Evolutionary conservation across 2,329 filamentous ascomycete species (phyloP).

Genomic region (Teratosphaeria destructans): DNA sequence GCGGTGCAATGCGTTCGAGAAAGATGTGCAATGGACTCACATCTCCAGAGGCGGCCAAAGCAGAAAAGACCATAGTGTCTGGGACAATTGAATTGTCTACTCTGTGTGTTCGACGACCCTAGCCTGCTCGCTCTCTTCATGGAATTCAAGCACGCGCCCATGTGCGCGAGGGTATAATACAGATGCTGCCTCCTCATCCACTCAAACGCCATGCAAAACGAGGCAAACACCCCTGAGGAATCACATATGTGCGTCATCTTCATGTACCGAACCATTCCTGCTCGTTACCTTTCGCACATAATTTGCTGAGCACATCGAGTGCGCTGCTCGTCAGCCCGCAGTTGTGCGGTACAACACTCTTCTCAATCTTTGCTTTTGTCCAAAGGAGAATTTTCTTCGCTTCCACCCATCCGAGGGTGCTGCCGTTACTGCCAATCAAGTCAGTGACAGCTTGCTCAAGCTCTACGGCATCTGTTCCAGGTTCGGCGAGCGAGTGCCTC

Average conservation of each 20-base stretch:
- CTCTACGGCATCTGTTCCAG: constrained; percentile 1
- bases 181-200: too few relatives aligned
- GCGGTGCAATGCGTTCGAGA: background rate
- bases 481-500: constrained; percentile 3
- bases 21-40: background rate
- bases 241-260: background rate
- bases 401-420: constrained; percentile 6
- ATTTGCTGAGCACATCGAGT: constrained; percentile 18
- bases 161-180: too few relatives aligned
- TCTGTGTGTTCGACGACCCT: too few relatives aligned
- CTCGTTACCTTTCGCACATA: constrained; percentile 16
- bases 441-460: constrained; percentile 8
- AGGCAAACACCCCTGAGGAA: too few relatives aligned
- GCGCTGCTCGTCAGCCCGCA: constrained; percentile 17
- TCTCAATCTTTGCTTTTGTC: constrained; percentile 16
- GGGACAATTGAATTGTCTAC: too few relatives aligned
- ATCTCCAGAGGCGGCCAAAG: too few relatives aligned
- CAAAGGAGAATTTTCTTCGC: constrained; percentile 14
- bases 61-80: too few relatives aligned
- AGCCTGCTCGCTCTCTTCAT: too few relatives aligned
- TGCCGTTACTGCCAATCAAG: constrained; percentile 1
- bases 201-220: too few relatives aligned
- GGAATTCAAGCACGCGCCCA: too few relatives aligned
- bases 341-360: constrained; percentile 12
- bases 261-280: constrained; percentile 17